Evolutionary conservation across 2,329 filamentous ascomycete genomes (phyloP), one percentile per base, ranked within the genome.

Genomic region (Xylaria sp.): DNA sequence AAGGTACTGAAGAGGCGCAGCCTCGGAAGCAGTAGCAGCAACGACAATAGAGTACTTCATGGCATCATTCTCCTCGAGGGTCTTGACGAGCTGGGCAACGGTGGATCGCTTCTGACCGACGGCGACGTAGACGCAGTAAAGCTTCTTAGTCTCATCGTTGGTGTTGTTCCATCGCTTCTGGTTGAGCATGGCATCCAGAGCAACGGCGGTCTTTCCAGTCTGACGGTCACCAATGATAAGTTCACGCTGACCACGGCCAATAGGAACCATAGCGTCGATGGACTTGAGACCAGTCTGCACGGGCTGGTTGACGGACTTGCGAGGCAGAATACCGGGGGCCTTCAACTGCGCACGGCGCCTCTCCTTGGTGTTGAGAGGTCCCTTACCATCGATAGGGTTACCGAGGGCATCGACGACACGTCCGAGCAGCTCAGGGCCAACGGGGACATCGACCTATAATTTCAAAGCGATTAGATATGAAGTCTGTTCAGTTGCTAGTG

Each of bases 181-280:
- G 92, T 99, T 99, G 72, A 99, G 91, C 78, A 99, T 98, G 83
- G 95, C 90, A 83, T 99, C 96, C 72, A 99, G 93, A 80, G 92
- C 95, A 82, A 99, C 95, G 79, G 96, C 96, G 81, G 96, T 99
- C 92, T 99, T 99, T 85, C 96, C 96, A 79, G 96, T 99, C 87
- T 99, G 96, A 94, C 96, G 96, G 83, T 99, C 96, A 88, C 96
- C 96, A 85, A 99, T 99, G 85, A 99, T 98, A 90, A 99, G 88
- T 89, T 99, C 96, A 95, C 96, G 96, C 90, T 99, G 96, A 81
- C 96, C 96, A 95, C 96, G 96, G 83, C 96, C 96, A 79, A 99
- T 98, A 79, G 96, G 96, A 78, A 99, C 96, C 96, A 99, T 98
- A 86, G 96, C 94, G 83, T 99, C 96, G 87, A 99, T 89, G 78